Base-by-base conservation (phyloP, 257 asterid genomes). In the Nicotiana tabacum region DNA sequence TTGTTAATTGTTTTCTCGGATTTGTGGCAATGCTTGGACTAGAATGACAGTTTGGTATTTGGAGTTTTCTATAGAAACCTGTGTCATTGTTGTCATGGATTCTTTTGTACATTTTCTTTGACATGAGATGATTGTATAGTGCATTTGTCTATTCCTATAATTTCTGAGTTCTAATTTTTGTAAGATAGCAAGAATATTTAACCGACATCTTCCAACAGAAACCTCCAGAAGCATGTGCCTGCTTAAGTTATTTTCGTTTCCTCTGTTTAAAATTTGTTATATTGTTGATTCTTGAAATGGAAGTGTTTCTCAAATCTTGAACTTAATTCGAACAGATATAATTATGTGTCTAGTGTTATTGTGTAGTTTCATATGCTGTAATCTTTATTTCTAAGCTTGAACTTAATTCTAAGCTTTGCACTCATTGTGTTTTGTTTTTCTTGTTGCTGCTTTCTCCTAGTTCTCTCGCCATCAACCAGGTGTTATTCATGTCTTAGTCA, bases 401-500 rank as follows among this genome's bases (percentile, higher is more conserved):
- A 24, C 27, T 24, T 24, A 24, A 16, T 70, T 78, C 67, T n/a
- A 57, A 18, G 78, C 33, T 21, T 72, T 13, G 61, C 24, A 24
- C 79, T 72, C 61, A 72, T 43, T 84, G 67, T 83, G 51, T 65
- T 39, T 87, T 61, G 10, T 51, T 9, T 67, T 32, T 79, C 64
- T 77, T 72, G 61, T 72, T 46, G 61, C 51, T 72, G 13, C 15
- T 78, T 35, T 85, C 74, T 85, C 83, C 77, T 90, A 95, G 98
- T 93, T 95, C 82, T 91, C 98, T 55, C 88, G 85, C 78, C 95
- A 88, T 51, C 97, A 95, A 88, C 88, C 91, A 16, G 99, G 98
- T 57, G 97, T 93, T 48, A 90, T 96, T 86, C 99, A 95, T 85
- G 98, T 95, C 82, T 87, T 95, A 77, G 97, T 95, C 60, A 95